Evolutionary conservation across 1,284 basidiomycete species (phyloP), one percentile per base, ranked within the genome.

Genomic region (Gymnopus androsaceus): DNA sequence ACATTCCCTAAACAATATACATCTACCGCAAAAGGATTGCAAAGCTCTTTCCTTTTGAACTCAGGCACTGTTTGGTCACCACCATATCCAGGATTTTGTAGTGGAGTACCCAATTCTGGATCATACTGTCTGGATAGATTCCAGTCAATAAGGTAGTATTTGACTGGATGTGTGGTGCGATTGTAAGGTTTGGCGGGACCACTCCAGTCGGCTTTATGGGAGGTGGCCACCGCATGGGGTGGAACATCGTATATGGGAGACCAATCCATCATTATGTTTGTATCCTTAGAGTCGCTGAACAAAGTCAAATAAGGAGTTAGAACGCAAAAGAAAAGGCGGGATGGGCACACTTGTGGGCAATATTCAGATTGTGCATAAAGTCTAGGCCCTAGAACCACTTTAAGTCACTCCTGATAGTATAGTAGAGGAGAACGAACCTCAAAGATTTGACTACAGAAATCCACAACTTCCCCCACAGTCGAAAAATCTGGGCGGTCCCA

Each of bases 311-410:
- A 41, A 5, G 4, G 11, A n/a, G n/a, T n/a, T n/a, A n/a, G n/a
- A n/a, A n/a, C n/a, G n/a, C n/a, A 11, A 21, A 7, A 11, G 4
- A 15, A 31, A 36, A 12, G 31, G 17, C 1, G 25, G 21, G 19
- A 36, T 40, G 3, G 21, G 60, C 63, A 5, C 51, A 73, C 76
- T 74, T 61, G 59, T 78, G 75, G 2, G 71, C 73, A n/a, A 77
- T 64, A 34, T 68, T 58, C 19, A 72, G 61, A 3, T 67, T 23
- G 55, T 78, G 77, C 62, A 78, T 68, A 51, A 71, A 77, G 49
- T 65, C 63, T 0, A 78, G 42, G 2, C 74, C 75, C 75, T 77
- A n/a, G n/a, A n/a, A n/a, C n/a, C n/a, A n/a, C n/a, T n/a, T n/a
- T n/a, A n/a, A n/a, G n/a, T n/a, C n/a, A n/a, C n/a, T n/a, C n/a